Conservation (phyloP, 345 rosid genomes). For the Linum lewisii region DNA sequence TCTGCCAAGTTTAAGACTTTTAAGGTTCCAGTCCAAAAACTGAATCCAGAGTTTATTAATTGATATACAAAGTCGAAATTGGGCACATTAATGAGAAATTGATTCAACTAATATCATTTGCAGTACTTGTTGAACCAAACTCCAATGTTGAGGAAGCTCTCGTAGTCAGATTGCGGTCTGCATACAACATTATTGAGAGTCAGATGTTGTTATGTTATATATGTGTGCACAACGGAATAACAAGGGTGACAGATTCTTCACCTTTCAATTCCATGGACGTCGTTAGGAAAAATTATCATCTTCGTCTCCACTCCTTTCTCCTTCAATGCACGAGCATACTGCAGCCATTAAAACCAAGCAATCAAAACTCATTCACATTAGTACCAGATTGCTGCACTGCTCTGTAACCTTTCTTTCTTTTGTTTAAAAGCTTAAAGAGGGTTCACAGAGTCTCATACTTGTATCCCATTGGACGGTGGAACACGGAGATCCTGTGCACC, state of each 20-base stretch:
- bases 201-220: too few species aligned
- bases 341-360: conserved; percentile 12
- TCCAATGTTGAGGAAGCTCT: conserved; percentile 70
- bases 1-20: too few species aligned
- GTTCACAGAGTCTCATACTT: conserved; percentile 32
- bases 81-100: neutral
- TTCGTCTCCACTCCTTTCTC: conserved; percentile 76
- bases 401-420: neutral
- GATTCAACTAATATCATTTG: conserved; percentile 21
- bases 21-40: conserved; percentile 20
- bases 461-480: conserved; percentile 71
- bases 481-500: conserved; percentile 90
- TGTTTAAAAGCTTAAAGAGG: neutral
- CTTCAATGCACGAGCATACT: conserved; percentile 75
- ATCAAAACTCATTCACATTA: neutral
- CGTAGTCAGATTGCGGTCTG: conserved; percentile 83
- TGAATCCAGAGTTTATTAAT: conserved; percentile 3
- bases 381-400: neutral
- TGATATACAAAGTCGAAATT: too few species aligned
- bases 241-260: too few species aligned
- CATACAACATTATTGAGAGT: conserved; percentile 21
- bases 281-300: conserved; percentile 56
- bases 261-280: conserved; percentile 65
- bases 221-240: too few species aligned
- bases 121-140: conserved; percentile 81